Evolutionary conservation across 805 yeast genomes (phyloP).

Genomic region (Starmerella cellae): DNA sequence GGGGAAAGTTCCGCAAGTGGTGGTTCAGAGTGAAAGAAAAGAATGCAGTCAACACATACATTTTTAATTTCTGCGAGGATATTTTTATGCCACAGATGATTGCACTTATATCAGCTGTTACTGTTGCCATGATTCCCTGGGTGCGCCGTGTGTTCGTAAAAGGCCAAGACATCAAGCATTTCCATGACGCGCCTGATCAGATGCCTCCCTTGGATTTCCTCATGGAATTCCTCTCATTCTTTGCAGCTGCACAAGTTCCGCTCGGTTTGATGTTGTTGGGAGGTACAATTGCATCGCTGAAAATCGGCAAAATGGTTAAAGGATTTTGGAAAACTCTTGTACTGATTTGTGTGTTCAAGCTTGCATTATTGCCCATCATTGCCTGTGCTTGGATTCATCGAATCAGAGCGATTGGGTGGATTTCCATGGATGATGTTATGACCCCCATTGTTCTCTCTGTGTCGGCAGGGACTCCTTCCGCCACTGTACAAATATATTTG

Average conservation of each 20-base stretch:
- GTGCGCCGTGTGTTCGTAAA: conserved; percentile 51
- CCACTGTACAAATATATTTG: conserved; percentile 75
- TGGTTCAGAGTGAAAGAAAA: conserved; percentile 16
- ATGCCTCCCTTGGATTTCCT: conserved; percentile 72
- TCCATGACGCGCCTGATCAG: conserved; percentile 71
- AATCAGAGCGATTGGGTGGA: conserved; percentile 49
- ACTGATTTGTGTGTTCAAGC: conserved; percentile 41
- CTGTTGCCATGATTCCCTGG: conserved; percentile 79
- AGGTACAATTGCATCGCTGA: conserved; percentile 70
- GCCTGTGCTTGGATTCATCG: conserved; percentile 60
- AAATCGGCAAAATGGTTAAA: conserved; percentile 44
- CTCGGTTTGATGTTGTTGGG: conserved; percentile 72
- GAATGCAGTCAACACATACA: conserved; percentile 9
- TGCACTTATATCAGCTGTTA: conserved; percentile 50
- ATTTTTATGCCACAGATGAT: conserved; percentile 55
- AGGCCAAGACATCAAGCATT: conserved; percentile 30
- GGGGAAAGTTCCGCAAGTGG: conserved; percentile 19
- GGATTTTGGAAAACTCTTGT: conserved; percentile 56
- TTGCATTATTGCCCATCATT: conserved; percentile 63
- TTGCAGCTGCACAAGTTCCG: conserved; percentile 84
- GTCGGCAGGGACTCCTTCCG: conserved; percentile 71
- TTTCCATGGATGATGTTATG: conserved; percentile 41
- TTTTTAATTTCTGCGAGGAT: conserved; percentile 34
- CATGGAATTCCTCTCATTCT: conserved; percentile 65
- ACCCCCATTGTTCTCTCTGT: conserved; percentile 62